Conservation (phyloP, 306 rosid species). For the Dicorynia guianensis region DNA sequence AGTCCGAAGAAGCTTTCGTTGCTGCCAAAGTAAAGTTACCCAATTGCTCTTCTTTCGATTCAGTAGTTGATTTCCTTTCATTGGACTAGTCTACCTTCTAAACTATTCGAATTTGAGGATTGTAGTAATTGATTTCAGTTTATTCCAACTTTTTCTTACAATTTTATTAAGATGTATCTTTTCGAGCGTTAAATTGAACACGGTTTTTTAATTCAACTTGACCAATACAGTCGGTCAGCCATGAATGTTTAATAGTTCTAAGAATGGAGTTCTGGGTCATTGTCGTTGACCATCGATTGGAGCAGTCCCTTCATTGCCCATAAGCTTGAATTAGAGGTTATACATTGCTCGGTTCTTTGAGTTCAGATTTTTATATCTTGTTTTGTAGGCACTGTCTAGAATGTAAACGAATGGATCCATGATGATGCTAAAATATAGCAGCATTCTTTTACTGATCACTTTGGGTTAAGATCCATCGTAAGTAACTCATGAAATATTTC, state of each 20-base stretch:
- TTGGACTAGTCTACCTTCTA: neutral
- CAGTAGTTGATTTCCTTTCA: neutral
- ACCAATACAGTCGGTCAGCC: neutral
- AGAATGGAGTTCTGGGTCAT: neutral
- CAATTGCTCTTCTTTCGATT: neutral
- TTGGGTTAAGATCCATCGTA: neutral
- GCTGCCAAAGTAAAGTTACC: slow-evolving; percentile 73
- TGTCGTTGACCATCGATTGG: neutral
- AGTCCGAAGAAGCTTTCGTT: slow-evolving; percentile 88
- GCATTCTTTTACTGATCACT: neutral
- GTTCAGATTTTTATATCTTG: neutral
- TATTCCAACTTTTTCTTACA: neutral
- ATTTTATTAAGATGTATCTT: no score
- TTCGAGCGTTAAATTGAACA: neutral
- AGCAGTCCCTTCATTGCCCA: neutral
- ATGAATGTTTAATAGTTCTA: neutral
- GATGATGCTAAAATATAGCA: neutral
- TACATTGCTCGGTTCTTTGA: neutral
- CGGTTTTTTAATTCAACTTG: neutral
- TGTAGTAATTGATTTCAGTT: neutral
- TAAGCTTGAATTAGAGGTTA: neutral
- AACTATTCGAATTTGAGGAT: neutral
- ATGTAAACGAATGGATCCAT: neutral
- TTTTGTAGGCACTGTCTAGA: neutral
- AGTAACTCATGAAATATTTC: neutral